Percentiles rank a stretch among this genome's conserved stretches.
Evolutionary conservation across 495 filamentous ascomycete genomes (phyloP).

Genomic region (Thozetella sp.): DNA sequence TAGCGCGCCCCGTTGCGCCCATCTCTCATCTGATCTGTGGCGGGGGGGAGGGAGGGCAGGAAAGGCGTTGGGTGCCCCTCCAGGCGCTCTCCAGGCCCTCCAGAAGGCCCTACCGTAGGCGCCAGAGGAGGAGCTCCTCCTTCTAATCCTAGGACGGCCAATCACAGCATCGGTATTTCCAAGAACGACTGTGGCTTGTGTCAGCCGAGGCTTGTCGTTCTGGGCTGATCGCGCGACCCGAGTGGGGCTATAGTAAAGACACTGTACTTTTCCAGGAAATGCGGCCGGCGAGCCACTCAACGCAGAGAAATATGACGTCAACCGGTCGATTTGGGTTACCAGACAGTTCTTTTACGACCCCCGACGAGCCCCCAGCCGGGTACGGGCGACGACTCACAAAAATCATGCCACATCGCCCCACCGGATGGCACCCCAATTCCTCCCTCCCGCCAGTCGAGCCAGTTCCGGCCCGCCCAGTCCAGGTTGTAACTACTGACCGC

Average conservation of each 20-base stretch:
- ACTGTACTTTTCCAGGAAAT: neutral
- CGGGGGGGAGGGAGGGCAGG: too few species aligned
- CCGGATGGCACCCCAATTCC: neutral
- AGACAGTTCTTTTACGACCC: neutral
- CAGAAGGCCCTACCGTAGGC: neutral
- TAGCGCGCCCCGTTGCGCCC: neutral
- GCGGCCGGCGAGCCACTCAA: neutral
- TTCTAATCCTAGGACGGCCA: neutral
- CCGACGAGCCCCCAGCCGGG: neutral
- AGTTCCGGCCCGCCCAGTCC: too few species aligned
- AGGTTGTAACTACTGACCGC: too few species aligned
- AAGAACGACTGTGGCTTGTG: neutral
- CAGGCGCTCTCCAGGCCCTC: too few species aligned
- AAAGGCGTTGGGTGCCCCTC: too few species aligned
- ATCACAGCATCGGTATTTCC: neutral
- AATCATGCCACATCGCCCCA: slow-evolving; percentile 2
- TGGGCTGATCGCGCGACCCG: neutral
- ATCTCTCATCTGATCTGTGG: too few species aligned
- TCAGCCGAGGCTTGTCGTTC: neutral
- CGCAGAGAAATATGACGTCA: neutral
- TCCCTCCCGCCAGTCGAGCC: neutral
- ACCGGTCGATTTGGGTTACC: neutral
- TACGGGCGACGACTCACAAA: neutral
- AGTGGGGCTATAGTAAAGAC: neutral
- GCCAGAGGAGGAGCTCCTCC: neutral